phyloP scores from a whole-genome alignment of 2,329 filamentous ascomycete genomes.

The Claviceps arundinis region DNA sequence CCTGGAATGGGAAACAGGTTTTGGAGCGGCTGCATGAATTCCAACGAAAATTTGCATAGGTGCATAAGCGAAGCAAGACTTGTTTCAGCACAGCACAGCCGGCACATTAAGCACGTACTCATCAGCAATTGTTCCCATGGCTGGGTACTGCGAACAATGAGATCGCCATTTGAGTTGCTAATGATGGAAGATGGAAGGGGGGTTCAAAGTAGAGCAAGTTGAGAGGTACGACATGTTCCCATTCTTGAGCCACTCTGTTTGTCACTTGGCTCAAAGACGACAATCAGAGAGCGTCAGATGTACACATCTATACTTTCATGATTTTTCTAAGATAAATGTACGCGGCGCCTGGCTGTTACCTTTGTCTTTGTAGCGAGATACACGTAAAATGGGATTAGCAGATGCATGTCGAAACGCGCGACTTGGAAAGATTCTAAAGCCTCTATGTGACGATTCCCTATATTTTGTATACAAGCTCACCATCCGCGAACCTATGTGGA shows the following conservation, averaged over 20 bases:
- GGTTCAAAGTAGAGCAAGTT: neutral
- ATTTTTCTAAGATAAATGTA: neutral
- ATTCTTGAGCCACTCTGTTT: neutral
- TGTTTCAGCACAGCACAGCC: neutral
- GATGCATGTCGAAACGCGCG: neutral
- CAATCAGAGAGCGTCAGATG: neutral
- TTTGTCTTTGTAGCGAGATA: neutral
- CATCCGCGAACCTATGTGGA: conserved; percentile 38
- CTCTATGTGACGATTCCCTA: conserved; percentile 19
- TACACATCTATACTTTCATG: neutral
- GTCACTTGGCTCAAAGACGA: neutral
- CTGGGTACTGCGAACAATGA: neutral
- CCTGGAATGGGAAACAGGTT: conserved; percentile 47
- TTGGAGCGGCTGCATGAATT: conserved; percentile 40
- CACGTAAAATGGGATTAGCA: neutral
- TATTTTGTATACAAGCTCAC: conserved; percentile 58
- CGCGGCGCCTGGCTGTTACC: neutral
- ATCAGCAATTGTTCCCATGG: neutral
- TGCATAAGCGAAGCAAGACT: neutral
- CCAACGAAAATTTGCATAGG: neutral
- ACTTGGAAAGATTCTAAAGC: neutral
- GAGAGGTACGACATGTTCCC: neutral
- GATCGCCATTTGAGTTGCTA: neutral
- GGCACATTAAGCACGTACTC: neutral
- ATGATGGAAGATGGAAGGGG: neutral